Conservation (phyloP, 225 moss, liverwort and hornwort genomes). For the Pseudisothecium myosuroides region DNA sequence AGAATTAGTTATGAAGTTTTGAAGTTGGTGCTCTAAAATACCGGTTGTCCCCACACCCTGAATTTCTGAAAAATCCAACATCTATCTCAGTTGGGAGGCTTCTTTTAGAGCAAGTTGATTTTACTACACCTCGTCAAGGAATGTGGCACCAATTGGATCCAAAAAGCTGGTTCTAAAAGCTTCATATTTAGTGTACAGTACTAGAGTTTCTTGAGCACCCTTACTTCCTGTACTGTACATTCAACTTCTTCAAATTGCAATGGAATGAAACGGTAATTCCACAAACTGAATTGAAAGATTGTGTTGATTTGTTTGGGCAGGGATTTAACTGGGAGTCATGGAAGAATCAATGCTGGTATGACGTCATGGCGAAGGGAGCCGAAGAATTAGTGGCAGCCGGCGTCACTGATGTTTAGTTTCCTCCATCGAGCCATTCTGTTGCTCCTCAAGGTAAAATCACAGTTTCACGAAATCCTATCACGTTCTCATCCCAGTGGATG, state of each 20-base stretch:
- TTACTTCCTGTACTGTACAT: neutral
- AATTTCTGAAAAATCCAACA: neutral
- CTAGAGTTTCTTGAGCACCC: neutral
- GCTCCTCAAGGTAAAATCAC: slow-evolving; percentile 42
- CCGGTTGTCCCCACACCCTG: neutral
- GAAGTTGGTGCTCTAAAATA: neutral
- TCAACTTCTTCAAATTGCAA: neutral
- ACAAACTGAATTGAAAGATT: neutral
- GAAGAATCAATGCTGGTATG: slow-evolving; percentile 63
- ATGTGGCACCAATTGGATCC: neutral
- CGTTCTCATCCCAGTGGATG: neutral
- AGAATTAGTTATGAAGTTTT: neutral
- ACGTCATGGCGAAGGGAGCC: slow-evolving; percentile 25
- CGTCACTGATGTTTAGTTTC: slow-evolving; percentile 71
- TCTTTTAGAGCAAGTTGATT: neutral
- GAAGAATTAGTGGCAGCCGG: slow-evolving; percentile 50
- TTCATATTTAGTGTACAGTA: neutral
- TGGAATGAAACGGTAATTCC: neutral
- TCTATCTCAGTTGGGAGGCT: neutral
- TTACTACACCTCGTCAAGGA: neutral
- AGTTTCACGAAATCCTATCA: neutral
- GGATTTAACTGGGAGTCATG: slow-evolving; percentile 91
- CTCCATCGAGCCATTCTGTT: slow-evolving; percentile 72
- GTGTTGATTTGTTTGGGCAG: neutral
- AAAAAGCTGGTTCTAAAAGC: neutral